These are phyloP conservation scores for Leccinum solheimii DNA, from an alignment of 1,284 basidiomycete species.

Conservation along the genomic window DNA sequence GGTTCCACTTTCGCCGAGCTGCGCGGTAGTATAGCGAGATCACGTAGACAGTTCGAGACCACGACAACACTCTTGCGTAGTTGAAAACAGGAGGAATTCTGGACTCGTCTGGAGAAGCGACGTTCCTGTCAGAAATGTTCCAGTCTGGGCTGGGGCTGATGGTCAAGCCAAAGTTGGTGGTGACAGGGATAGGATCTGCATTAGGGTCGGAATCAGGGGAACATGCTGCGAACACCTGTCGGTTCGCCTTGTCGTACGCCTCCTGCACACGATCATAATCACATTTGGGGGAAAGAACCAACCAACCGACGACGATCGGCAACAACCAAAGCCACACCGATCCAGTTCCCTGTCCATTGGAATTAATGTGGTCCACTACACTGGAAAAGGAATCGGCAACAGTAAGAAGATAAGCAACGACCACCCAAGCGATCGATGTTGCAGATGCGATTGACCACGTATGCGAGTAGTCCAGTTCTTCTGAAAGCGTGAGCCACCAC, in stretches of 20 bases:
- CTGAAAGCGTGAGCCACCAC: conserved; percentile 31
- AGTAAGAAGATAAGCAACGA: conserved; percentile 44
- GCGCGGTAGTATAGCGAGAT: conserved; percentile 24
- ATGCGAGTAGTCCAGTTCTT: conserved; percentile 30
- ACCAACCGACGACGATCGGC: conserved; percentile 43
- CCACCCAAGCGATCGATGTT: conserved; percentile 42
- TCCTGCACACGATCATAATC: conserved; percentile 34
- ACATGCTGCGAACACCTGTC: conserved; percentile 8
- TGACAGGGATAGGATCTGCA: conserved; percentile 2
- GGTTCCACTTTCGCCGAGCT: conserved; percentile 15
- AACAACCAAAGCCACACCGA: conserved; percentile 45
- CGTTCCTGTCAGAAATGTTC: neutral
- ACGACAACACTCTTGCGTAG: conserved; percentile 31
- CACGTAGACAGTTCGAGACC: conserved; percentile 25
- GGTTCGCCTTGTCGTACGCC: conserved; percentile 37
- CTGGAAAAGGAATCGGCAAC: conserved; percentile 40
- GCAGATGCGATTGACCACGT: conserved; percentile 43
- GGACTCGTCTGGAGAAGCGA: conserved; percentile 22
- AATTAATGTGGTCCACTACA: conserved; percentile 24
- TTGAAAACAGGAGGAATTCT: conserved; percentile 34
- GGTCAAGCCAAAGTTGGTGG: conserved; percentile 21
- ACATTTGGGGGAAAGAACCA: conserved; percentile 44
- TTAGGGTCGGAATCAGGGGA: neutral
- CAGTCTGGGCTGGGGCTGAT: conserved; percentile 16
- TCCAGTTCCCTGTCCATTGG: conserved; percentile 39